These are phyloP conservation scores for Tremella yokohamensis DNA, from an alignment of 768 basidiomycete species.

Conservation along the genomic window DNA sequence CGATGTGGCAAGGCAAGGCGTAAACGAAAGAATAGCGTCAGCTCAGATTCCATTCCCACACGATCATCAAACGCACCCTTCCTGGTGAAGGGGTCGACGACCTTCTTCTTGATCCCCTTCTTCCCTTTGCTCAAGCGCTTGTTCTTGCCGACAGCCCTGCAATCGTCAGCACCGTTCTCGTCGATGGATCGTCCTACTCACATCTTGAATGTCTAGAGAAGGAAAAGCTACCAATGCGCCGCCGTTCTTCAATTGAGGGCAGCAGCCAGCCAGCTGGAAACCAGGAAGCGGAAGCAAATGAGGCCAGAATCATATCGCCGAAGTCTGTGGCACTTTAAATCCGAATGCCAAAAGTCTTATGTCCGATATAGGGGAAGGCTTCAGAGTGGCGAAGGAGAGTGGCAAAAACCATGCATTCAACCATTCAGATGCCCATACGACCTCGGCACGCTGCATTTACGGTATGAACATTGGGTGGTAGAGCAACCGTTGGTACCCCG, in stretches of 20 bases:
- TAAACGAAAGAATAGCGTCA: slow-evolving; percentile 1
- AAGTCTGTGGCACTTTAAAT: neutral
- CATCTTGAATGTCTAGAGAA: neutral
- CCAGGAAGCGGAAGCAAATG: too few species aligned
- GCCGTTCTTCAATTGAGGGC: too few species aligned
- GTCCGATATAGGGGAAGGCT: neutral
- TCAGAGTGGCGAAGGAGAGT: too few species aligned
- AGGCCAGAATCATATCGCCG: too few species aligned
- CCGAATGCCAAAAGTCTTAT: neutral
- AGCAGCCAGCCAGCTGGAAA: too few species aligned
- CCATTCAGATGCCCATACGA: too few species aligned
- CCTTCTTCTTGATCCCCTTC: slow-evolving; percentile 93
- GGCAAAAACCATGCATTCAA: too few species aligned
- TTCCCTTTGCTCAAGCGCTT: slow-evolving; percentile 60
- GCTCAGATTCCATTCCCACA: neutral
- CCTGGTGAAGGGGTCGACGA: slow-evolving; percentile 98
- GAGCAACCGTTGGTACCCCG: too few species aligned
- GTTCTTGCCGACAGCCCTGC: slow-evolving; percentile 64
- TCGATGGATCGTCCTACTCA: neutral
- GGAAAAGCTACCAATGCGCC: too few species aligned
- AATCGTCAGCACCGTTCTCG: slow-evolving; percentile 7
- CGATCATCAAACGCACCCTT: slow-evolving; percentile 64
- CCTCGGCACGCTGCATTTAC: too few species aligned
- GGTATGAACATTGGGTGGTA: too few species aligned
- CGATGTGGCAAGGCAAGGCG: neutral